Conservation (phyloP, 352 stramenopile genomes). For the Phytophthora kernoviae region DNA sequence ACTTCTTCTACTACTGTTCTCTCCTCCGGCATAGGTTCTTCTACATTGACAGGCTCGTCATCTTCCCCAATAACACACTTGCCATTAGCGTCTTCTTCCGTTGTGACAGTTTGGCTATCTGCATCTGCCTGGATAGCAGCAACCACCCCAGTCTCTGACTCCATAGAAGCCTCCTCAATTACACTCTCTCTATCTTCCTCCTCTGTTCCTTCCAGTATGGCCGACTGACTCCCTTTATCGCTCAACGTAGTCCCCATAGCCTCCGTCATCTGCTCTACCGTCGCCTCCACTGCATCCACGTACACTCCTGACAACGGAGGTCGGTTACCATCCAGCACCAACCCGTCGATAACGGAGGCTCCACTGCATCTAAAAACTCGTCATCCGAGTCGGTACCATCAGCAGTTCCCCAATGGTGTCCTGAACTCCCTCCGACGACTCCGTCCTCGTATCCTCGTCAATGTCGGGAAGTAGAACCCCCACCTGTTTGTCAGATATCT, state of each 20-base stretch:
- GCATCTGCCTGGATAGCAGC: background rate
- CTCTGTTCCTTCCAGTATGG: constrained; percentile 18
- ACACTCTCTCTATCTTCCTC: background rate
- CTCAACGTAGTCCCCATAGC: constrained; percentile 14
- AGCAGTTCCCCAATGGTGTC: background rate
- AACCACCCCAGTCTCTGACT: background rate
- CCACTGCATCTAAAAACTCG: constrained; percentile 33
- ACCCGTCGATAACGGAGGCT: constrained; percentile 22
- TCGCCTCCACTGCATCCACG: constrained; percentile 34
- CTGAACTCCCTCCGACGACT: constrained; percentile 20
- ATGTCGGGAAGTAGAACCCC: constrained; percentile 3
- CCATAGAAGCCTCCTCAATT: background rate
- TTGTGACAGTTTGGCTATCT: background rate
- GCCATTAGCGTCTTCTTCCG: background rate
- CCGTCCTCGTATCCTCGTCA: constrained; percentile 25
- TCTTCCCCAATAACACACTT: too few species aligned
- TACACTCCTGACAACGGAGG: constrained; percentile 23
- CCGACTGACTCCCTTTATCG: constrained; percentile 8
- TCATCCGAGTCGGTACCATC: constrained; percentile 29
- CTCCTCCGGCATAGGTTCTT: too few species aligned
- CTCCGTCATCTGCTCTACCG: constrained; percentile 19
- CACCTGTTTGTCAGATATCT: constrained; percentile 14
- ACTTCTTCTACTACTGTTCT: too few species aligned
- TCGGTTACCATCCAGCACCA: constrained; percentile 6
- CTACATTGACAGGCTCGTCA: too few species aligned